Conservation (phyloP, 306 rosid species). For the Gastrolobium bilobum region DNA sequence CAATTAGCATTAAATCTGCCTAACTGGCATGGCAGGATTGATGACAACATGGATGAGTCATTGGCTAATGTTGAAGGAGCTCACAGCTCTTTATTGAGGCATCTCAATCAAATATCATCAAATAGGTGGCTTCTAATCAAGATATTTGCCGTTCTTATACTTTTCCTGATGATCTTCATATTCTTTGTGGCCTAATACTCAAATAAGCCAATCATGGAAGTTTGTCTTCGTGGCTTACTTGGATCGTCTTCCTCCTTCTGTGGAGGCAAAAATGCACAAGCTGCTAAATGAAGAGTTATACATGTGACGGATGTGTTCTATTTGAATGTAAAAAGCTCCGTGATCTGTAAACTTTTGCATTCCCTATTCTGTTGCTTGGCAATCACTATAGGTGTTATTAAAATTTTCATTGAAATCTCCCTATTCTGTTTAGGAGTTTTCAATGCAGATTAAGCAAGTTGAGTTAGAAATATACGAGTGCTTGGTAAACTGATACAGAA, state of each 20-base stretch:
- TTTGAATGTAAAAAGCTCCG: slow-evolving; percentile 34
- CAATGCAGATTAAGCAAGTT: slow-evolving; percentile 40
- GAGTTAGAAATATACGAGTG: slow-evolving; percentile 40
- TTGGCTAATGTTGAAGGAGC: slow-evolving; percentile 94
- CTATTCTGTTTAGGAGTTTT: slow-evolving; percentile 19
- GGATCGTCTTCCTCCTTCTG: slow-evolving; percentile 41
- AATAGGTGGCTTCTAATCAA: slow-evolving; percentile 92
- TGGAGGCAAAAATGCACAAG: slow-evolving; percentile 34
- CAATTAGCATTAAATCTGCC: slow-evolving; percentile 44
- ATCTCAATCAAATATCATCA: slow-evolving; percentile 87
- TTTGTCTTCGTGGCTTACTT: slow-evolving; percentile 39
- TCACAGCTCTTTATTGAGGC: slow-evolving; percentile 80
- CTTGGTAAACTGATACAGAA: slow-evolving; percentile 35
- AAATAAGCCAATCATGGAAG: slow-evolving; percentile 35
- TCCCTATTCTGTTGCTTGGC: slow-evolving; percentile 41
- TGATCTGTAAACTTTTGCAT: slow-evolving; percentile 40
- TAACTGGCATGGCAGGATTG: slow-evolving; percentile 72
- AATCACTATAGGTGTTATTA: slow-evolving; percentile 28
- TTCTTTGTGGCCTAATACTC: slow-evolving; percentile 78
- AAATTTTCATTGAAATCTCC: slow-evolving; percentile 5
- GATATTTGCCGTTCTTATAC: slow-evolving; percentile 78
- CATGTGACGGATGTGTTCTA: slow-evolving; percentile 41
- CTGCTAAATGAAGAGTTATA: slow-evolving; percentile 43
- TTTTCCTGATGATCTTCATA: slow-evolving; percentile 79
- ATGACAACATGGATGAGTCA: slow-evolving; percentile 95